Percentiles rank a stretch among this genome's conserved stretches.
These are phyloP conservation scores for Candida cerambycidarum DNA, from an alignment of 805 yeast species.

Conservation along the genomic window DNA sequence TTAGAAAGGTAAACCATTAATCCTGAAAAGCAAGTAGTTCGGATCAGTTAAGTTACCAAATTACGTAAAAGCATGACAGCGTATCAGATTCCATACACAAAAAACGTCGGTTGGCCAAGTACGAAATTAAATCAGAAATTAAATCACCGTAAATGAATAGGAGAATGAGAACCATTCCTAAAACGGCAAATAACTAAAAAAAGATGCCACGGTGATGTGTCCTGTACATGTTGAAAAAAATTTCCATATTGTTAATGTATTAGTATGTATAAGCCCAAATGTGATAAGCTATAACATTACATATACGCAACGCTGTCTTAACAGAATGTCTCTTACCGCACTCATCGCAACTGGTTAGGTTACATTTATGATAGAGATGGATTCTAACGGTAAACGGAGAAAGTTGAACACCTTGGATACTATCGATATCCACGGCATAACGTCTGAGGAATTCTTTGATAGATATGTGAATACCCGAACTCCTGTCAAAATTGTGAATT, in stretches of 20 bases:
- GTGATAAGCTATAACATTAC: no score
- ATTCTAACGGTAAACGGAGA: not conserved
- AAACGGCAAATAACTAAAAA: no score
- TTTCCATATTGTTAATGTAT: no score
- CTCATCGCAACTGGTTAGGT: constrained; percentile 2
- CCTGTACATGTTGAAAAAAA: no score
- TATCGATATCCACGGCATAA: not conserved
- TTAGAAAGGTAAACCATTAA: no score
- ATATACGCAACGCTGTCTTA: constrained; percentile 1
- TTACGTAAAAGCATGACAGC: not conserved
- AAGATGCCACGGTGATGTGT: no score
- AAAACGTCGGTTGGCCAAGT: not conserved
- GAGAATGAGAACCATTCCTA: no score
- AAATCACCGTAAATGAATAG: not conserved
- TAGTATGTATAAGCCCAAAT: no score
- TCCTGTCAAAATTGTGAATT: constrained; percentile 44
- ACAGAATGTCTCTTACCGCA: not conserved
- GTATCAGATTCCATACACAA: not conserved
- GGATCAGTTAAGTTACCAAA: no score
- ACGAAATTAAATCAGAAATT: no score
- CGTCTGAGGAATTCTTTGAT: constrained; percentile 29
- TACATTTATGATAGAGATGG: no score
- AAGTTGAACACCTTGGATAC: constrained; percentile 3
- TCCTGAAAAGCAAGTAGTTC: no score
- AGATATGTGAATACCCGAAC: constrained; percentile 41